These are phyloP conservation scores for Yamadazyma kitorensis DNA, from an alignment of 805 yeast species.

Conservation along the genomic window DNA sequence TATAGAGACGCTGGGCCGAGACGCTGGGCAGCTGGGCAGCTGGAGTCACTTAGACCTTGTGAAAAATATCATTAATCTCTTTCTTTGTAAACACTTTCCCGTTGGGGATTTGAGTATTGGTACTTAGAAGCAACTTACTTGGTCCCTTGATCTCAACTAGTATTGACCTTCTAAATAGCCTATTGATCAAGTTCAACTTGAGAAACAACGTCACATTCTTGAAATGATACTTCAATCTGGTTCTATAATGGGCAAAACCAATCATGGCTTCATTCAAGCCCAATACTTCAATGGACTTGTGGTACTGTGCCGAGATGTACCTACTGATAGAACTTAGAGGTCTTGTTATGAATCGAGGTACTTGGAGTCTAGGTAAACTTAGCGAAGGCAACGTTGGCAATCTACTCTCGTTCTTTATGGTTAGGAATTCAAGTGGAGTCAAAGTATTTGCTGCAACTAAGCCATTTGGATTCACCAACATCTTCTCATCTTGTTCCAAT, in stretches of 20 bases:
- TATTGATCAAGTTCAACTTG: slow-evolving; percentile 13
- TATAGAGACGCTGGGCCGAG: no score
- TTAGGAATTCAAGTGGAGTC: slow-evolving; percentile 3
- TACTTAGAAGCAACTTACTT: slow-evolving; percentile 21
- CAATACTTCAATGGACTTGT: neutral
- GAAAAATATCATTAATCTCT: slow-evolving; percentile 17
- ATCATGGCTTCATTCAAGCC: slow-evolving; percentile 1
- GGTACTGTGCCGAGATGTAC: neutral
- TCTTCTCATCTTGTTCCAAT: slow-evolving; percentile 32
- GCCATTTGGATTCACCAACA: slow-evolving; percentile 37
- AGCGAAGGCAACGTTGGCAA: slow-evolving; percentile 3
- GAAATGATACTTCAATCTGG: slow-evolving; percentile 5
- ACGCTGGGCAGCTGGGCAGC: no score
- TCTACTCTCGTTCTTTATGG: slow-evolving; percentile 5
- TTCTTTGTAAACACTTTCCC: slow-evolving; percentile 13
- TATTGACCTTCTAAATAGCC: slow-evolving; percentile 15
- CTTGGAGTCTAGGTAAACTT: neutral
- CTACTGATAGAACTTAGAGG: neutral
- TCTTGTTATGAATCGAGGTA: slow-evolving; percentile 1
- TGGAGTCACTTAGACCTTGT: no score
- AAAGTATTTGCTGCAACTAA: slow-evolving; percentile 33
- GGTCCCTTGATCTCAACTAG: slow-evolving; percentile 27
- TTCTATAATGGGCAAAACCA: neutral
- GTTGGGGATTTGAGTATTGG: slow-evolving; percentile 12
- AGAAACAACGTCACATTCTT: slow-evolving; percentile 8